phyloP scores from a whole-genome alignment of 192 early-diverging fungal genomes.

The Coemansia sp. region DNA sequence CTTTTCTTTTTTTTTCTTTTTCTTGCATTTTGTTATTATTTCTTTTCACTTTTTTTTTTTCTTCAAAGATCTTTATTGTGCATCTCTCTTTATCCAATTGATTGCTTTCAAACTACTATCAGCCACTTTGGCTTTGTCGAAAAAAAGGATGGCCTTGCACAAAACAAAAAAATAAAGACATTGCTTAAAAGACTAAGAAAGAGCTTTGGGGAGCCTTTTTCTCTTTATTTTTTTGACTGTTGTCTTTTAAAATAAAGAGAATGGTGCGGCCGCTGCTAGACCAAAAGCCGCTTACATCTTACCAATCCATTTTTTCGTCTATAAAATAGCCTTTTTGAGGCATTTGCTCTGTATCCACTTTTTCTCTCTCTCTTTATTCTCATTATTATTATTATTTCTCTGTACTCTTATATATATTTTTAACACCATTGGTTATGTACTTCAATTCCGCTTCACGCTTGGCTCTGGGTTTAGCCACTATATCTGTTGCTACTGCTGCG shows the following conservation, averaged over 20 bases:
- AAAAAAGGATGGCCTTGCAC: neutral
- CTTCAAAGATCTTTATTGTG: neutral
- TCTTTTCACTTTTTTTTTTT: neutral
- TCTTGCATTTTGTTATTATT: constrained; percentile 6
- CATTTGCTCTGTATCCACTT: neutral
- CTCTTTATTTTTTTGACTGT: neutral
- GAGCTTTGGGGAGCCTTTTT: neutral
- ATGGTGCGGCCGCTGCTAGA: neutral
- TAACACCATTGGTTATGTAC: neutral
- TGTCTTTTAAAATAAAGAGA: neutral
- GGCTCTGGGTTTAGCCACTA: neutral
- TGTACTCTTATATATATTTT: neutral
- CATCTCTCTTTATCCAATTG: neutral
- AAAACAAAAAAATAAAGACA: neutral
- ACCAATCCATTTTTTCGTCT: neutral
- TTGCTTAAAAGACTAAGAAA: neutral
- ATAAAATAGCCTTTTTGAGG: neutral
- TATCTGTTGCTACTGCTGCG: neutral
- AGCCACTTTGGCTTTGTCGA: neutral
- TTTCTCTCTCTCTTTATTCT: neutral
- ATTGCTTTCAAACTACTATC: neutral
- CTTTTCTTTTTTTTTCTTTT: constrained; percentile 4
- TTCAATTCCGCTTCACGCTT: neutral
- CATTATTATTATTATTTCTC: neutral
- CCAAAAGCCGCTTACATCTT: neutral